These are phyloP conservation scores for Trametes cinnabarina DNA, from an alignment of 768 basidiomycete genomes.

Conservation along the genomic window DNA sequence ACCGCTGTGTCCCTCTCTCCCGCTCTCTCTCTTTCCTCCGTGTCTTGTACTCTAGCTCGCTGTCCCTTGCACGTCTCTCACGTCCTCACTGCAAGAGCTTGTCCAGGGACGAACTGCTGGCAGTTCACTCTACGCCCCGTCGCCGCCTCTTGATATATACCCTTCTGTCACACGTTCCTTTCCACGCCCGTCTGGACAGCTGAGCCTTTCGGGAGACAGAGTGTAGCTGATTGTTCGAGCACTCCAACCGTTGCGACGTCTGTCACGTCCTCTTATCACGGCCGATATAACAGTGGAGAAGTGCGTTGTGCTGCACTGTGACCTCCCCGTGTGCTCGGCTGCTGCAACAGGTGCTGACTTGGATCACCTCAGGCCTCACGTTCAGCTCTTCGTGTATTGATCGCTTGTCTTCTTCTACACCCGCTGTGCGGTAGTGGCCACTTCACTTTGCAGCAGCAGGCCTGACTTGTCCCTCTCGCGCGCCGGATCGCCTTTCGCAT, in stretches of 20 bases:
- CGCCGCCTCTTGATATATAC: constrained; percentile 4
- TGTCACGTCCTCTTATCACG: constrained; percentile 2
- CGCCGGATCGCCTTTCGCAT: constrained; percentile 5
- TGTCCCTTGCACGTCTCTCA: not conserved
- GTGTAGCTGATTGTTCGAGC: not conserved
- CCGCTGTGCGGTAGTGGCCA: constrained; percentile 16
- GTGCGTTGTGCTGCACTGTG: not conserved
- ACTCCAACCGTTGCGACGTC: constrained; percentile 10
- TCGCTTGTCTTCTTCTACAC: constrained; percentile 16
- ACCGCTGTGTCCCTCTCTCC: not conserved
- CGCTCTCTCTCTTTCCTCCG: not conserved
- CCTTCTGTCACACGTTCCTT: constrained; percentile 7
- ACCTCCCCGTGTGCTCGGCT: not conserved
- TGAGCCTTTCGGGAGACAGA: not conserved
- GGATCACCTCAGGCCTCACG: not conserved
- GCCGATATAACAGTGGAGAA: constrained; percentile 4
- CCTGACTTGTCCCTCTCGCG: constrained; percentile 11
- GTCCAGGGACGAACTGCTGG: constrained; percentile 21
- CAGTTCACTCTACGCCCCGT: constrained; percentile 20
- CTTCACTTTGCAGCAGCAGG: constrained; percentile 14
- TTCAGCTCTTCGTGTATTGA: constrained; percentile 6
- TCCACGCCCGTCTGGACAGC: not conserved
- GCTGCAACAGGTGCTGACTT: constrained; percentile 6
- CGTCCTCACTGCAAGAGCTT: constrained; percentile 3
- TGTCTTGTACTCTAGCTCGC: not conserved